A percentile compares a stretch with the other conserved stretches of the same genome.
phyloP scores from a whole-genome alignment of 108 stramenopile species.

The Cyclotella sp. region DNA sequence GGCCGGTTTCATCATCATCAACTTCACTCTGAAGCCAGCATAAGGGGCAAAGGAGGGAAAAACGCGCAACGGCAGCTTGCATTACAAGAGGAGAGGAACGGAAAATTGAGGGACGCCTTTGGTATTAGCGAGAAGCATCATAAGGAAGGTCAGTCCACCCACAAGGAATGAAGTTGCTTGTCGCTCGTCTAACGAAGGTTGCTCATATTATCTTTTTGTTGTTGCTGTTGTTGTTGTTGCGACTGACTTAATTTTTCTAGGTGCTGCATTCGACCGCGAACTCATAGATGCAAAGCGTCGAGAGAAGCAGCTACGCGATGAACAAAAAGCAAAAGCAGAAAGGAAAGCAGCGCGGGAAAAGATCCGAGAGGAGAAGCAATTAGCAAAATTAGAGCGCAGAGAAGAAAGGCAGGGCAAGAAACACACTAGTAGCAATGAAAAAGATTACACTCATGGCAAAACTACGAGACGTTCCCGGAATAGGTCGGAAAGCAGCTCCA shows the following conservation, averaged over 20 bases:
- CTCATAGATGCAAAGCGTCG: constrained; percentile 66
- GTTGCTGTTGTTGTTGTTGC: neutral
- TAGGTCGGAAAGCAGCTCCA: constrained; percentile 37
- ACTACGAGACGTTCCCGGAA: constrained; percentile 21
- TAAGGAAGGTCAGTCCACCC: constrained; percentile 53
- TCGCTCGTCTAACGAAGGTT: neutral
- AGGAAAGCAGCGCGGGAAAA: constrained; percentile 54
- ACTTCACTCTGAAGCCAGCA: neutral
- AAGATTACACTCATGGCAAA: constrained; percentile 18
- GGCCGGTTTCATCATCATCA: neutral
- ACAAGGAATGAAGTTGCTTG: neutral
- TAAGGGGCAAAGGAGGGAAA: constrained; percentile 30
- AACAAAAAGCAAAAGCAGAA: constrained; percentile 48
- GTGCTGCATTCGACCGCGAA: constrained; percentile 85
- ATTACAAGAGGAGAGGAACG: constrained; percentile 56
- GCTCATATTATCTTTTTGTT: neutral
- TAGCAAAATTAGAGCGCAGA: constrained; percentile 31
- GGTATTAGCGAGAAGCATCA: constrained; percentile 65
- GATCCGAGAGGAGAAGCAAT: constrained; percentile 49
- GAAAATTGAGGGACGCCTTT: constrained; percentile 69
- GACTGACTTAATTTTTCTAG: constrained; percentile 7
- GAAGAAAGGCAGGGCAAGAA: constrained; percentile 27
- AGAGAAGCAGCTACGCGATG: constrained; percentile 56
- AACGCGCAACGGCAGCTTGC: constrained; percentile 43
- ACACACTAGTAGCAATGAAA: constrained; percentile 32